A percentile compares a stretch with the other conserved stretches of the same genome.
Evolutionary conservation across 2,329 filamentous ascomycete species (phyloP).

Genomic region (Hypoxylon sp.): DNA sequence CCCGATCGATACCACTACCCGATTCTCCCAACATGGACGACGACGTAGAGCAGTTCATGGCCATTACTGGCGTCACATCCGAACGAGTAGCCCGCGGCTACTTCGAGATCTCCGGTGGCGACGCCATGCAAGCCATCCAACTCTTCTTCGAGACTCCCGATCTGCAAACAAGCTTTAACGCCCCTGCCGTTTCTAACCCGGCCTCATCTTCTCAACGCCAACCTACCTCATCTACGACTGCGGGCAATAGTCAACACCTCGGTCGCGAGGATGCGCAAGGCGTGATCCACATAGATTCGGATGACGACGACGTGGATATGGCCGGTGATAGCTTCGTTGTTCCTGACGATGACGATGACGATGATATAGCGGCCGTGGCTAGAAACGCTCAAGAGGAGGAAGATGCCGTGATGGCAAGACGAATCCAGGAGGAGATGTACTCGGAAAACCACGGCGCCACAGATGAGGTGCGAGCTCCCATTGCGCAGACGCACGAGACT

Average conservation of each 20-base stretch:
- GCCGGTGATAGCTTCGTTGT: slow-evolving; percentile 47
- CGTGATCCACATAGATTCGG: slow-evolving; percentile 79
- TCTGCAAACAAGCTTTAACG: slow-evolving; percentile 59
- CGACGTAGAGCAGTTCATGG: slow-evolving; percentile 78
- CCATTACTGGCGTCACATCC: slow-evolving; percentile 76
- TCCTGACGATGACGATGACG: slow-evolving; percentile 46
- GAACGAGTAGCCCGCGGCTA: slow-evolving; percentile 81
- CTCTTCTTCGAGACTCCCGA: slow-evolving; percentile 92
- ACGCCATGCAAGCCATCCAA: slow-evolving; percentile 85
- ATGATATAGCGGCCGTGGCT: slow-evolving; percentile 53
- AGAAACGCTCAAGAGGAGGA: slow-evolving; percentile 74
- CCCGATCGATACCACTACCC: background rate
- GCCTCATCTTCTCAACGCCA: slow-evolving; percentile 37
- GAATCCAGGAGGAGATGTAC: slow-evolving; percentile 92
- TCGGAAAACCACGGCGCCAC: slow-evolving; percentile 52
- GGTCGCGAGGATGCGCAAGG: slow-evolving; percentile 62
- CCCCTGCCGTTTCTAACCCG: slow-evolving; percentile 49
- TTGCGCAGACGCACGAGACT: slow-evolving; percentile 90
- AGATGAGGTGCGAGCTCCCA: slow-evolving; percentile 78
- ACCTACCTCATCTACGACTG: slow-evolving; percentile 45
- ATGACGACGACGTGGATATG: slow-evolving; percentile 67
- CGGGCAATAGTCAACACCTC: slow-evolving; percentile 27
- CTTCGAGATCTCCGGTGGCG: slow-evolving; percentile 82
- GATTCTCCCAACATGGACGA: slow-evolving; percentile 67
- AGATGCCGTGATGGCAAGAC: slow-evolving; percentile 90